Evolutionary conservation across 2,329 filamentous ascomycete genomes (phyloP).

Genomic region (Basipetospora sp.): DNA sequence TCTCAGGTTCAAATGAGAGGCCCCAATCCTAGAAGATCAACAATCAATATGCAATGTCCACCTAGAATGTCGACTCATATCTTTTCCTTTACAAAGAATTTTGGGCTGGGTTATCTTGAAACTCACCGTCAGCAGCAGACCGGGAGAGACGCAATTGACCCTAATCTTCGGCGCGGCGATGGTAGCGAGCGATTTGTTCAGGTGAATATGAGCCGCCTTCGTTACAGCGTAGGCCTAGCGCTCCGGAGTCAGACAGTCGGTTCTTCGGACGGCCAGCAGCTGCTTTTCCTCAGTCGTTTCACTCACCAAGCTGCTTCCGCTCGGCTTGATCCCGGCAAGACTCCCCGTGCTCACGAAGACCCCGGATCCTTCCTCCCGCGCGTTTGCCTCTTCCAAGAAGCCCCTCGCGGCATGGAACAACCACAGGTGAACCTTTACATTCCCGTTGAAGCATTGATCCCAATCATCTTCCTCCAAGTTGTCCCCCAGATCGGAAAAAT

Average conservation of each 20-base stretch:
- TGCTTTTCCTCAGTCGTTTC: neutral
- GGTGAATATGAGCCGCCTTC: conserved; percentile 56
- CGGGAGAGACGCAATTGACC: conserved; percentile 45
- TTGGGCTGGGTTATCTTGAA: no score
- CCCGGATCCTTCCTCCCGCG: conserved; percentile 15
- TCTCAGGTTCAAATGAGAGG: conserved; percentile 1
- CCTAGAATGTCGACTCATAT: no score
- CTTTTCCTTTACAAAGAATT: no score
- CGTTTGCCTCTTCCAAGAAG: conserved; percentile 30
- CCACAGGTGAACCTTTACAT: conserved; percentile 35
- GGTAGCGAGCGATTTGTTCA: conserved; percentile 37
- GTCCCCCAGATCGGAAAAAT: conserved; percentile 31
- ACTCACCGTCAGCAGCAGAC: conserved; percentile 33
- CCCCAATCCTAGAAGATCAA: conserved; percentile 7
- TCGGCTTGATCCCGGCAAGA: conserved; percentile 2
- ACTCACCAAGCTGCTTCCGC: conserved; percentile 5
- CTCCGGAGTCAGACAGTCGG: no score
- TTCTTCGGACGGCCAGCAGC: neutral
- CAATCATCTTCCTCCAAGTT: conserved; percentile 30
- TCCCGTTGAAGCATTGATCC: conserved; percentile 33
- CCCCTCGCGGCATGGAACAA: conserved; percentile 28
- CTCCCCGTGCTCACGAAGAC: conserved; percentile 5
- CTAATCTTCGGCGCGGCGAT: conserved; percentile 39
- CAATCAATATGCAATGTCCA: no score
- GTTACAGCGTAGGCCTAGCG: conserved; percentile 58